Evolutionary conservation across 2,329 filamentous ascomycete species (phyloP).

Genomic region (Venturia pyrina): DNA sequence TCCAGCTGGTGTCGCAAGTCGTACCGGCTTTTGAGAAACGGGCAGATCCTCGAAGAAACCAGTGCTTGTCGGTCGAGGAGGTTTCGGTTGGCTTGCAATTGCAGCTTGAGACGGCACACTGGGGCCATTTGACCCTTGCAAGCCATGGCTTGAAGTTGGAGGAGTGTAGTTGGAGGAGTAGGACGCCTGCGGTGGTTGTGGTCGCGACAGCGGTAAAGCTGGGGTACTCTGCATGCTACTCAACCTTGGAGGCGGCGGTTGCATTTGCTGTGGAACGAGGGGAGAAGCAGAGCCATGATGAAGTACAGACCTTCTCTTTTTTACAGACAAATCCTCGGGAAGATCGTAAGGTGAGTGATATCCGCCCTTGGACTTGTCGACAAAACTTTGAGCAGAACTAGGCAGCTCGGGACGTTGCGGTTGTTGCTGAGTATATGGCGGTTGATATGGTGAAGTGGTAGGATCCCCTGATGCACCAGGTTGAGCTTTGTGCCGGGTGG

Average conservation of each 20-base stretch:
- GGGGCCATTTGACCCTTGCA: slow-evolving; percentile 20
- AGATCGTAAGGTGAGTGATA: slow-evolving; percentile 94
- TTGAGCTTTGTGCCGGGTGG: slow-evolving; percentile 24
- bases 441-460: slow-evolving; percentile 10
- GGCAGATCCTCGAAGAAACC: slow-evolving; percentile 42
- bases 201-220: slow-evolving; percentile 13
- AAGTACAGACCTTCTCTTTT: slow-evolving; percentile 44
- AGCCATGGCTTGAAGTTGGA: slow-evolving; percentile 30
- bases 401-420: slow-evolving; percentile 13
- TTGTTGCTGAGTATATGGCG: slow-evolving; percentile 10
- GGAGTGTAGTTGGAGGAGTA: slow-evolving; percentile 19
- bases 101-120: neutral
- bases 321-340: slow-evolving; percentile 75
- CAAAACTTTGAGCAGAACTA: slow-evolving; percentile 62
- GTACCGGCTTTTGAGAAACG: slow-evolving; percentile 31
- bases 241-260: slow-evolving; percentile 49
- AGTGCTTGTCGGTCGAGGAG: slow-evolving; percentile 17
- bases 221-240: slow-evolving; percentile 40
- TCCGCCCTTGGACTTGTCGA: slow-evolving; percentile 78
- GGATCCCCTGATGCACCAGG: neutral
- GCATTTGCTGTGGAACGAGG: slow-evolving; percentile 28
- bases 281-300: slow-evolving; percentile 33
- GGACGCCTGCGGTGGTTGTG: slow-evolving; percentile 25
- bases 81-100: neutral
- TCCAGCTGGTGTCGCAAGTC: slow-evolving; percentile 20